These are phyloP conservation scores for Physcomitrium patens DNA, from an alignment of 225 moss, liverwort and hornwort species.

Conservation along the genomic window DNA sequence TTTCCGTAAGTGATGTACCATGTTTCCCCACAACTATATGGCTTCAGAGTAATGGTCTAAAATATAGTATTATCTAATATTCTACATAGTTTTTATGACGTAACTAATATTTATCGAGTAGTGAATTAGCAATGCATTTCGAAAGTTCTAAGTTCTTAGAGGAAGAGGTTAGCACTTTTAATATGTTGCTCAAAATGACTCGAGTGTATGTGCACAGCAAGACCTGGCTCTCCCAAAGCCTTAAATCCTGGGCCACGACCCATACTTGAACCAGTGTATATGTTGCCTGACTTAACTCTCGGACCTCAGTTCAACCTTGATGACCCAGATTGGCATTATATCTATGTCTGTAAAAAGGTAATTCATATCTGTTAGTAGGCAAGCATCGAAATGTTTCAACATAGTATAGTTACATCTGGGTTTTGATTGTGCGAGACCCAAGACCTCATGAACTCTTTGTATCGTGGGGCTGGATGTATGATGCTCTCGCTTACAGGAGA, in stretches of 20 bases:
- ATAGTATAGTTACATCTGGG: not conserved
- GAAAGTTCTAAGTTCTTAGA: not conserved
- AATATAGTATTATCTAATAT: not conserved
- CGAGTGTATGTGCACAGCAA: slow-evolving; percentile 37
- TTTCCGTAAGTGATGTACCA: slow-evolving; percentile 26
- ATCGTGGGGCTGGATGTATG: not conserved
- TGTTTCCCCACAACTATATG: not conserved
- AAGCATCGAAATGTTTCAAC: not conserved
- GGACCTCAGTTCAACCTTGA: slow-evolving; percentile 58
- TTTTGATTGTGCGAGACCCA: not conserved
- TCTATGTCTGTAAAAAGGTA: slow-evolving; percentile 54
- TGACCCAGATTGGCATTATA: slow-evolving; percentile 62
- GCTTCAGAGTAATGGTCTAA: not conserved
- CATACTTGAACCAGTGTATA: slow-evolving; percentile 43
- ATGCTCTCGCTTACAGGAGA: slow-evolving; percentile 17
- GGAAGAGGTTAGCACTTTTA: not conserved
- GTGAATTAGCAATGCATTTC: not conserved
- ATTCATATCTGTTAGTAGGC: not conserved
- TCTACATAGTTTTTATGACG: not conserved
- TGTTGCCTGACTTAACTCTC: slow-evolving; percentile 48
- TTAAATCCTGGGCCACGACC: slow-evolving; percentile 35
- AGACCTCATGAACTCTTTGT: not conserved
- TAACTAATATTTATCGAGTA: not conserved
- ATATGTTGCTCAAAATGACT: not conserved
- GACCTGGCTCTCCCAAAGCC: slow-evolving; percentile 50